Base-by-base conservation (phyloP, 2,329 filamentous ascomycete species). In the Xylaria sp. region DNA sequence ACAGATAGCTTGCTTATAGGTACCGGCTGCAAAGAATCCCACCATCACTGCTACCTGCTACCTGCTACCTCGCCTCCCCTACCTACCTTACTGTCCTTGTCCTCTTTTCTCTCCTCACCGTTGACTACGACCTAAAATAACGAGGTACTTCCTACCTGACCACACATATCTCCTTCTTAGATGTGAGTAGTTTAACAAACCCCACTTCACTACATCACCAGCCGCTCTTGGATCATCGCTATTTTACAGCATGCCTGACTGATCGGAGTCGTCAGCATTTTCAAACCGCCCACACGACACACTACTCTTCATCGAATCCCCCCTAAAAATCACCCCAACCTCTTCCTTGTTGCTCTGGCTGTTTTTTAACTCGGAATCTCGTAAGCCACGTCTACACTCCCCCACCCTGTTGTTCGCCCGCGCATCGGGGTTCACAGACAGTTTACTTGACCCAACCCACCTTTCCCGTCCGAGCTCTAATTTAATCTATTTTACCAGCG, bases 131-230 rank as follows among this genome's bases (percentile, higher is more conserved):
- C 66, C 63, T 66, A 59, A 66, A 61, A 43, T 20, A 50, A 46
- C 55, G 52, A 53, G 63, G 62, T 64, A 55, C 56, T 55, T 55
- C 36, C 41, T 55, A 13, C 30, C 30, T 32, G 63, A 36, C 50
- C 60, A 43, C 48, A 36, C 55, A 30, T n/a, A 36, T 30, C 43
- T 30, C 43, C 58, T 25, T 39, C 55, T 57, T 62, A 60, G 32
- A 64, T 46, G 60, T 67, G 64, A 56, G 65, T 57, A 66, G 41
- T 52, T 41, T 56, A 50, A 62, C 53, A 63, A 50, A 62, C 69
- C 69, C 69, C 69, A 69, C 68, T 60, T 60, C 63, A 63, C 66
- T 63, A 66, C 59, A 65, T 67, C 65, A 70, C 64, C 62, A 61
- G 65, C 41, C 57, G 50, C 68, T 57, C 57, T 67, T 39, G 60